These are phyloP conservation scores for Furcasterigmium furcatum DNA, from an alignment of 2,329 filamentous ascomycete species.

Conservation along the genomic window DNA sequence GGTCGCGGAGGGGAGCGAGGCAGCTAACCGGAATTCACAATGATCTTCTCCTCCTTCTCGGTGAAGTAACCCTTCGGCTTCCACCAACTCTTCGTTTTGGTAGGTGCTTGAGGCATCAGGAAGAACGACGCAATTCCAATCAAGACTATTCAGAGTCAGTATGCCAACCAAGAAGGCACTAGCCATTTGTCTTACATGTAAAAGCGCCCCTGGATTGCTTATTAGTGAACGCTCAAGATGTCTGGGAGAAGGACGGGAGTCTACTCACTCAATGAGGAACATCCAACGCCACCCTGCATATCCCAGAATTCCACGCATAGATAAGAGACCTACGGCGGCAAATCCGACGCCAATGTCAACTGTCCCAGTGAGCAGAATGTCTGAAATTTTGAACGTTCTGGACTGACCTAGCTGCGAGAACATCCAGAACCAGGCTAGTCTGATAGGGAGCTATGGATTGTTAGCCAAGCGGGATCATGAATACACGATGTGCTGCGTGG, in stretches of 20 bases:
- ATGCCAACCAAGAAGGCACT: slow-evolving; percentile 22
- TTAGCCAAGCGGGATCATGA: slow-evolving; percentile 6
- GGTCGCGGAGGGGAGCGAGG: slow-evolving; percentile 22
- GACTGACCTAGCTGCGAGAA: slow-evolving; percentile 21
- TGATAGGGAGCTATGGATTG: slow-evolving; percentile 49
- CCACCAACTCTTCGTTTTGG: slow-evolving; percentile 30
- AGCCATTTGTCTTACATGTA: slow-evolving; percentile 26
- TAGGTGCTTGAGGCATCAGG: slow-evolving; percentile 21
- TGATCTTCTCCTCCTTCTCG: slow-evolving; percentile 50
- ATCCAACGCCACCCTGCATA: slow-evolving; percentile 38
- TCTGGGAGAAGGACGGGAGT: not conserved
- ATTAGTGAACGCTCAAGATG: slow-evolving; percentile 14
- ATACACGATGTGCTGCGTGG: too few relatives aligned
- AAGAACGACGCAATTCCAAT: slow-evolving; percentile 18
- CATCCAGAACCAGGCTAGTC: slow-evolving; percentile 68
- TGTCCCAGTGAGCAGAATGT: not conserved
- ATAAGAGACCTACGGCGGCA: slow-evolving; percentile 27
- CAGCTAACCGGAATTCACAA: slow-evolving; percentile 52
- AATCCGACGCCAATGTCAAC: slow-evolving; percentile 26
- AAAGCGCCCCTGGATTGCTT: slow-evolving; percentile 19
- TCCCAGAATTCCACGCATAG: slow-evolving; percentile 25
- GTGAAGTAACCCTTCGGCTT: slow-evolving; percentile 49
- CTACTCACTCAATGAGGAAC: slow-evolving; percentile 44
- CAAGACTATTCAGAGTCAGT: slow-evolving; percentile 34
- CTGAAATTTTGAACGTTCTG: not conserved